These are phyloP conservation scores for Priceomyces fermenticarens DNA, from an alignment of 805 yeast species.

Conservation along the genomic window DNA sequence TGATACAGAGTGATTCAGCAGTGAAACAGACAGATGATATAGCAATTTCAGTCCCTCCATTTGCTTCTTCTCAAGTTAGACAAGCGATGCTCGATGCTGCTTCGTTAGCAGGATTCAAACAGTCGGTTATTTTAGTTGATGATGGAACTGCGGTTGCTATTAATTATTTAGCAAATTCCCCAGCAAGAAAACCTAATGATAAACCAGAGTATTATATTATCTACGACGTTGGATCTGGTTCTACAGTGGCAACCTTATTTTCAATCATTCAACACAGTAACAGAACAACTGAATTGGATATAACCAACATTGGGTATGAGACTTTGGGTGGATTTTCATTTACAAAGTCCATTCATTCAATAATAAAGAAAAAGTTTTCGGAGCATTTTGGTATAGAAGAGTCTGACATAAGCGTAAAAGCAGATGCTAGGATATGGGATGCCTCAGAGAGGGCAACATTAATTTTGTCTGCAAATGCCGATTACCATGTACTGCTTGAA, in stretches of 20 bases:
- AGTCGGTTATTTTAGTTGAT: slow-evolving; percentile 67
- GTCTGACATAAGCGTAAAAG: slow-evolving; percentile 49
- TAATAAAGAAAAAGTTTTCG: slow-evolving; percentile 60
- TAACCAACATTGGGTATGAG: slow-evolving; percentile 72
- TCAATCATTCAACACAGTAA: slow-evolving; percentile 50
- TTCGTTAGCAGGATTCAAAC: slow-evolving; percentile 58
- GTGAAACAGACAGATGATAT: slow-evolving; percentile 55
- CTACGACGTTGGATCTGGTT: slow-evolving; percentile 91
- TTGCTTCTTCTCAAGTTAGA: slow-evolving; percentile 62
- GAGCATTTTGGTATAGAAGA: slow-evolving; percentile 35
- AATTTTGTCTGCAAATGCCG: slow-evolving; percentile 83
- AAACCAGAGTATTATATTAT: slow-evolving; percentile 60
- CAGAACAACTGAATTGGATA: slow-evolving; percentile 47
- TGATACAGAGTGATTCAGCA: slow-evolving; percentile 52
- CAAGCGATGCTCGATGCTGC: slow-evolving; percentile 70
- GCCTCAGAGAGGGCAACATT: slow-evolving; percentile 87
- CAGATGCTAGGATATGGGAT: slow-evolving; percentile 67
- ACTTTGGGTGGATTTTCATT: slow-evolving; percentile 76
- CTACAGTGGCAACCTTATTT: slow-evolving; percentile 83
- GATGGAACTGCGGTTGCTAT: slow-evolving; percentile 93
- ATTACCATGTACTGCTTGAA: slow-evolving; percentile 75
- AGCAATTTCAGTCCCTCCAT: slow-evolving; percentile 77
- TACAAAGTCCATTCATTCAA: slow-evolving; percentile 60
- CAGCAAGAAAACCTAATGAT: slow-evolving; percentile 28
- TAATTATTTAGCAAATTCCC: slow-evolving; percentile 65